Conservation (phyloP, 208 protist genomes). For the Balamuthia mandrillaris region DNA sequence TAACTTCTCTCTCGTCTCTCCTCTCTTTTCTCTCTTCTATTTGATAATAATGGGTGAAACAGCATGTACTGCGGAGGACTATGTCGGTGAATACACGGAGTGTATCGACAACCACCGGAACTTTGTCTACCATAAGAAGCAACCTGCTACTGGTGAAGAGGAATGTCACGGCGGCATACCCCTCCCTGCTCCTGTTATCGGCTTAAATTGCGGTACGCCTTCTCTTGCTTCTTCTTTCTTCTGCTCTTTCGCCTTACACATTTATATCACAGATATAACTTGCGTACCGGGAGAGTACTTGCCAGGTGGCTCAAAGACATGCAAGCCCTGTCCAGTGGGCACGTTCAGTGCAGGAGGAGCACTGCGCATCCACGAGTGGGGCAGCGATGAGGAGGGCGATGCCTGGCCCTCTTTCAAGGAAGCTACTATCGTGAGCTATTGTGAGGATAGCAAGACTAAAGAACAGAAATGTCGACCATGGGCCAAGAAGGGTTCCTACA, state of each 20-base stretch:
- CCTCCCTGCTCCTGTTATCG: background rate
- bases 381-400: background rate
- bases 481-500: background rate
- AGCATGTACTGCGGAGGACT: slow-evolving; percentile 24
- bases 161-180: background rate
- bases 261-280: background rate
- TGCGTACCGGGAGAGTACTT: slow-evolving; percentile 4
- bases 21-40: background rate
- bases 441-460: background rate
- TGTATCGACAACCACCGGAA: slow-evolving; percentile 16
- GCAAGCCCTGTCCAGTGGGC: background rate
- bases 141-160: background rate
- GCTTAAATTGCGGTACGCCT: slow-evolving; percentile 30
- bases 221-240: background rate
- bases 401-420: background rate
- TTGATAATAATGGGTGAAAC: background rate
- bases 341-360: slow-evolving; percentile 31
- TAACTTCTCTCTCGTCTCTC: background rate
- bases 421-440: background rate
- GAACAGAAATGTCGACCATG: background rate
- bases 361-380: slow-evolving; percentile 4
- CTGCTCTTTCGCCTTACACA: background rate
- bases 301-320: background rate
- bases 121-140: slow-evolving; percentile 37
- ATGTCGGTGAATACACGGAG: slow-evolving; percentile 19